phyloP scores from a whole-genome alignment of 2,329 filamentous ascomycete genomes.

The Neonectria punicea region DNA sequence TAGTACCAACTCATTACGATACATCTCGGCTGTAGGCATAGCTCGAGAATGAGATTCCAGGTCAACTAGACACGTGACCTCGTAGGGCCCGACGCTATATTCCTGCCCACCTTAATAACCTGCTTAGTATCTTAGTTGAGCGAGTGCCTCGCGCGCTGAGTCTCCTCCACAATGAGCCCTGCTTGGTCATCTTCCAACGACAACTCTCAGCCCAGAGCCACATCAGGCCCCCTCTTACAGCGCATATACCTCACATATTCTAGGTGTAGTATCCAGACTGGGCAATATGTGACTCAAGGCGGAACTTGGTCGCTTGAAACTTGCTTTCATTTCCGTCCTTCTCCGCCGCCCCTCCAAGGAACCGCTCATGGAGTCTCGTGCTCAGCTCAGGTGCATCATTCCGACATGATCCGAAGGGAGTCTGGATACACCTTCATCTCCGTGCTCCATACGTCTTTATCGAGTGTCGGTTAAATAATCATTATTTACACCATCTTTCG shows the following conservation, averaged over 20 bases:
- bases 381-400: neutral
- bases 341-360: neutral
- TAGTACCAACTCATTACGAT: too few relatives aligned
- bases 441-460: neutral
- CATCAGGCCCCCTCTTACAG: neutral
- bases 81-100: too few relatives aligned
- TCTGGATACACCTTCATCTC: neutral
- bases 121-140: too few relatives aligned
- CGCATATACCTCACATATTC: neutral
- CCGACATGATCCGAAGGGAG: neutral
- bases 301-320: neutral
- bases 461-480: neutral
- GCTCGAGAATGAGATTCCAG: too few relatives aligned
- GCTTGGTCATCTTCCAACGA: neutral
- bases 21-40: too few relatives aligned
- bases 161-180: neutral
- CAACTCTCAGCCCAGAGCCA: neutral
- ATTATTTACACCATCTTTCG: neutral
- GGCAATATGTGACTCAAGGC: neutral
- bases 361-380: neutral
- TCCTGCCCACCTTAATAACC: too few relatives aligned
- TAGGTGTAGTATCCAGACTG: neutral
- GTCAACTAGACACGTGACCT: too few relatives aligned
- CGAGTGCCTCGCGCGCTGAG: neutral
- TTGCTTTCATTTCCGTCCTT: neutral